These are phyloP conservation scores for Populus nigra DNA, from an alignment of 345 rosid genomes.

Conservation along the genomic window DNA sequence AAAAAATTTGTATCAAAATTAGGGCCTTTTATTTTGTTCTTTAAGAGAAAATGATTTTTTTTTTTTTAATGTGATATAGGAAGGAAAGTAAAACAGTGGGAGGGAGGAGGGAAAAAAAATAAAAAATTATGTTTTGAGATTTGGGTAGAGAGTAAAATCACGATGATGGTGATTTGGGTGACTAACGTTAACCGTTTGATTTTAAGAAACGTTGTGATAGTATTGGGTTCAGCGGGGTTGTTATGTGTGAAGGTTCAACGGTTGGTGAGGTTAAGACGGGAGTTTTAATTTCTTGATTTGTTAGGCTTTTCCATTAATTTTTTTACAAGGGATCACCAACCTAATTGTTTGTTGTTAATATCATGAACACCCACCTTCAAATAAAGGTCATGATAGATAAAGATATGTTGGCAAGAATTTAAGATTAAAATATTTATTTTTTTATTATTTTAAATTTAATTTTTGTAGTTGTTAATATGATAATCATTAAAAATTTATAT, in stretches of 20 bases:
- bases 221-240: not conserved
- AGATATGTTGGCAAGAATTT: too few species aligned
- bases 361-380: too few species aligned
- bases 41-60: not conserved
- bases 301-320: not conserved
- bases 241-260: not conserved
- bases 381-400: too few species aligned
- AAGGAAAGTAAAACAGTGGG: not conserved
- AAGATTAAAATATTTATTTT: too few species aligned
- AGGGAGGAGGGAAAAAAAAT: not conserved
- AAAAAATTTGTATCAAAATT: not conserved
- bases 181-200: not conserved
- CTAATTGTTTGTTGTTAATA: too few species aligned
- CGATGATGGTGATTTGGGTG: not conserved
- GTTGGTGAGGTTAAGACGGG: not conserved
- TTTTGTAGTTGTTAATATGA: rapidly evolving
- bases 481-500: too few species aligned
- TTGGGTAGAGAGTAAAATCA: not conserved
- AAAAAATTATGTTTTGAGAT: not conserved
- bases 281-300: not conserved
- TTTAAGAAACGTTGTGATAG: not conserved
- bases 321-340: not conserved
- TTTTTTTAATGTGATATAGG: not conserved
- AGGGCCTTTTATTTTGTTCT: not conserved
- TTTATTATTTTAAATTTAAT: too few species aligned